These are phyloP conservation scores for Trichomonas tenax DNA, from an alignment of 208 protist species.

Conservation along the genomic window DNA sequence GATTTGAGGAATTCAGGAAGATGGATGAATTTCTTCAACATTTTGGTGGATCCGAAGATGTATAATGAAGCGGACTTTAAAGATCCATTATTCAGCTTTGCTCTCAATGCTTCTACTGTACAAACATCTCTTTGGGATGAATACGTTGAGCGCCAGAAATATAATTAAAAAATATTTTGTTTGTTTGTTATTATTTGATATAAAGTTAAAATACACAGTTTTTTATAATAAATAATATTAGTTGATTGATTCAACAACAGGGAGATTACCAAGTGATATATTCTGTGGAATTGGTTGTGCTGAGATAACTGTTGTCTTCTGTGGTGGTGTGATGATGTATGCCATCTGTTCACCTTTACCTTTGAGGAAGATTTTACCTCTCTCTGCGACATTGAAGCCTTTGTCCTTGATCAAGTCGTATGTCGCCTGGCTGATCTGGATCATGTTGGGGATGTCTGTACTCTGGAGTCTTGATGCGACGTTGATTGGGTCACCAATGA, in stretches of 20 bases:
- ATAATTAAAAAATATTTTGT: too few species aligned
- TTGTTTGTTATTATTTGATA: too few species aligned
- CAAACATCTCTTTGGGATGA: background rate
- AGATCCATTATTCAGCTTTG: background rate
- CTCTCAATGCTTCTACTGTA: background rate
- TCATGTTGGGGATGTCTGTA: background rate
- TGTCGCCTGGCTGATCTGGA: background rate
- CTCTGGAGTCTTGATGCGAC: background rate
- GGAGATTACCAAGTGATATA: background rate
- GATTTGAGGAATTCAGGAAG: background rate
- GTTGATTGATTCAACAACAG: background rate
- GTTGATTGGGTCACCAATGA: conserved; percentile 11
- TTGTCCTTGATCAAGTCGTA: background rate
- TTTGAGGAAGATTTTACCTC: background rate
- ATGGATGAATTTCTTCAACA: background rate
- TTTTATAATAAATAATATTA: too few species aligned
- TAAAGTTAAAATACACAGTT: too few species aligned
- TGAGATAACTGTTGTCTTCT: background rate
- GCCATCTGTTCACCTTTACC: background rate
- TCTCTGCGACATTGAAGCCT: background rate
- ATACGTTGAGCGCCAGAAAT: background rate
- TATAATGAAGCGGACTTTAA: background rate
- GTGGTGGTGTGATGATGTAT: background rate
- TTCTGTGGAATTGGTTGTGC: background rate
- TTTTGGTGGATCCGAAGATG: background rate